phyloP scores from a whole-genome alignment of 768 basidiomycete species.

The Mycena leptocephala region DNA sequence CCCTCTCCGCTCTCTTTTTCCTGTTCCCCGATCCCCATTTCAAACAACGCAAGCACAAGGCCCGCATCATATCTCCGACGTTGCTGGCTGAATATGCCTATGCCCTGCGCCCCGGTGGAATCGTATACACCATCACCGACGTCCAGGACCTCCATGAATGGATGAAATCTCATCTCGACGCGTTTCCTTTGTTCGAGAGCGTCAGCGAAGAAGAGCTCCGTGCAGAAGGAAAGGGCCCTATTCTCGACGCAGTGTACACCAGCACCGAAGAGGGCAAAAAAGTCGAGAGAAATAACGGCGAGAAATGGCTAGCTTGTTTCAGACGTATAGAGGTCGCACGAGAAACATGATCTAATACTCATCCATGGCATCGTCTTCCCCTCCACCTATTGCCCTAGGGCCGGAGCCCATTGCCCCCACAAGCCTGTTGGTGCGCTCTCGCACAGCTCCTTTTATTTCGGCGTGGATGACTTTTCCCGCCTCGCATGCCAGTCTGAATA shows the following conservation, averaged over 20 bases:
- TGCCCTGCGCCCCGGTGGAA: conserved; percentile 92
- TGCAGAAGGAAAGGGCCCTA: conserved; percentile 80
- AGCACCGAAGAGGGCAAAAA: conserved; percentile 98
- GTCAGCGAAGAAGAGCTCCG: conserved; percentile 85
- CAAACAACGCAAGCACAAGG: conserved; percentile 98
- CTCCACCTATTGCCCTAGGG: conserved; percentile 49
- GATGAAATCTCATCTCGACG: conserved; percentile 93
- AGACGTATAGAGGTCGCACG: conserved; percentile 67
- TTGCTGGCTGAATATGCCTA: conserved; percentile 98
- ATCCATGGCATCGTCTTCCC: conserved; percentile 56
- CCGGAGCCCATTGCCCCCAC: conserved; percentile 74
- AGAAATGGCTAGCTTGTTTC: conserved; percentile 96
- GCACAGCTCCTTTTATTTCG: conserved; percentile 88
- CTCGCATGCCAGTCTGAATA: conserved; percentile 85
- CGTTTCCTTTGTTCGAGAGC: conserved; percentile 89
- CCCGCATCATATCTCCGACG: conserved; percentile 98
- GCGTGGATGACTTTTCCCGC: conserved; percentile 83
- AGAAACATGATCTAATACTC: conserved; percentile 49
- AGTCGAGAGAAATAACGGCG: conserved; percentile 91
- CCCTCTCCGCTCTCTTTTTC: conserved; percentile 95
- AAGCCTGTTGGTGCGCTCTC: conserved; percentile 72
- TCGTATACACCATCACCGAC: conserved; percentile 98
- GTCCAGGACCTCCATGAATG: conserved; percentile 95
- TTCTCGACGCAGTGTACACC: conserved; percentile 87
- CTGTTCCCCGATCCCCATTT: conserved; percentile 99